Evolutionary conservation across 345 rosid genomes (phyloP).

Genomic region (Eucalyptus pauciflora): DNA sequence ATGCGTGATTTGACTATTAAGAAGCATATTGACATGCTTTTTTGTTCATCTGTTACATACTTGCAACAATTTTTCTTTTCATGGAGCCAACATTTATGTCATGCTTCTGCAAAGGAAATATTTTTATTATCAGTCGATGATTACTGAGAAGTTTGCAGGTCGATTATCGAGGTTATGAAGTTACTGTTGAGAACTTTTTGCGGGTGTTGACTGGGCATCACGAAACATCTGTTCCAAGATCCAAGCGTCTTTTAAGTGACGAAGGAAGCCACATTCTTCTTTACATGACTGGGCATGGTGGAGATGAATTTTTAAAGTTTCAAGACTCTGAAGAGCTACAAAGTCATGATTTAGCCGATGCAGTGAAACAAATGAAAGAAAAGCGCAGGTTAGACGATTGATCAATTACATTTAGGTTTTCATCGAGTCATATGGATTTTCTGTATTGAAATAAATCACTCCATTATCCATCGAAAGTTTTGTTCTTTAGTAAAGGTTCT

Average conservation of each 20-base stretch:
- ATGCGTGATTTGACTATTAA: background rate
- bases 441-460: background rate
- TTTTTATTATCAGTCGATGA: background rate
- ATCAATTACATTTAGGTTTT: background rate
- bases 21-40: background rate
- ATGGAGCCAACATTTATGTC: background rate
- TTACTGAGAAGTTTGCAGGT: slow-evolving; percentile 39
- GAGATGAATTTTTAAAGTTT: slow-evolving; percentile 92
- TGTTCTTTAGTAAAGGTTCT: background rate
- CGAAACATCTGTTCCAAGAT: slow-evolving; percentile 90
- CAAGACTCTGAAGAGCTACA: slow-evolving; percentile 98
- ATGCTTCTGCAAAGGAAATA: background rate
- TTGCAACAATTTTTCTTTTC: background rate
- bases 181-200: slow-evolving; percentile 79
- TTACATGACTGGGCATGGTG: slow-evolving; percentile 99
- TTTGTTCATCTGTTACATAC: background rate
- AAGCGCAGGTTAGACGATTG: slow-evolving; percentile 51
- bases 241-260: slow-evolving; percentile 95
- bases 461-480: background rate
- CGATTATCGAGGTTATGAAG: slow-evolving; percentile 98
- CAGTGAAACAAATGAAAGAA: slow-evolving; percentile 98
- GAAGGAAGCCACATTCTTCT: slow-evolving; percentile 97
- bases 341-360: slow-evolving; percentile 99
- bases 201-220: slow-evolving; percentile 95
- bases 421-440: background rate